Evolutionary conservation across 2,329 filamentous ascomycete genomes (phyloP).

Genomic region (Cladorrhinum sp.): DNA sequence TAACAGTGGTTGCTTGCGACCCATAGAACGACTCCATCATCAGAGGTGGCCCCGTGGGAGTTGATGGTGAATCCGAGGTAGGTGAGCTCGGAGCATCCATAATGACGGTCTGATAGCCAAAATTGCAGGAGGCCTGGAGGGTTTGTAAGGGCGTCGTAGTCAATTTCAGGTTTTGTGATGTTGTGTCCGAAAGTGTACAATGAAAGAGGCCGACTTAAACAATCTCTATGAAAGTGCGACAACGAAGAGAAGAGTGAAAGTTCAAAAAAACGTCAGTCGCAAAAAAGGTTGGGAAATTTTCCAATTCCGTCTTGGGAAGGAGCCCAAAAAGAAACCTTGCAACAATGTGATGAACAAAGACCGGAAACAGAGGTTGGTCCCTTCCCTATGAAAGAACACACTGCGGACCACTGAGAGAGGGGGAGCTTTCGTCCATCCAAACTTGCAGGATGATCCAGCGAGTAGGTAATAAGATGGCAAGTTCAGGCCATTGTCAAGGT

Average conservation of each 20-base stretch:
- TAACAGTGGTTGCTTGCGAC: not conserved
- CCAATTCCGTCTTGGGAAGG: not conserved
- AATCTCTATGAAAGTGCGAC: not conserved
- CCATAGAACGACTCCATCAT: not conserved
- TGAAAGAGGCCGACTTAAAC: not conserved
- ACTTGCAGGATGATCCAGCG: not conserved
- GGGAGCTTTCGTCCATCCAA: not conserved
- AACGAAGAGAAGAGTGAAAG: not conserved
- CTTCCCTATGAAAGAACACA: constrained; percentile 1
- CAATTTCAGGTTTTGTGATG: not conserved
- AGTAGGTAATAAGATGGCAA: too few species aligned
- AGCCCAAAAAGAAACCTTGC: not conserved
- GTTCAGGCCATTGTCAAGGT: not conserved
- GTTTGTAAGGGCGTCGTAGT: not conserved
- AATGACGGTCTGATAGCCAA: not conserved
- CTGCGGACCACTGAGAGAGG: not conserved
- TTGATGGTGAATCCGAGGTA: not conserved
- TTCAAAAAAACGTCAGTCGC: not conserved
- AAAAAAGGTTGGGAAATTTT: not conserved
- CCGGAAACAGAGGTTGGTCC: constrained; percentile 1
- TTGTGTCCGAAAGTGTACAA: not conserved
- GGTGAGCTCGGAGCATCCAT: not conserved
- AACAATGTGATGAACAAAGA: not conserved
- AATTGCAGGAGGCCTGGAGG: not conserved
- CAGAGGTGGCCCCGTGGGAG: not conserved